phyloP scores from a whole-genome alignment of 805 yeast genomes.

The Ogataea populi-albae region DNA sequence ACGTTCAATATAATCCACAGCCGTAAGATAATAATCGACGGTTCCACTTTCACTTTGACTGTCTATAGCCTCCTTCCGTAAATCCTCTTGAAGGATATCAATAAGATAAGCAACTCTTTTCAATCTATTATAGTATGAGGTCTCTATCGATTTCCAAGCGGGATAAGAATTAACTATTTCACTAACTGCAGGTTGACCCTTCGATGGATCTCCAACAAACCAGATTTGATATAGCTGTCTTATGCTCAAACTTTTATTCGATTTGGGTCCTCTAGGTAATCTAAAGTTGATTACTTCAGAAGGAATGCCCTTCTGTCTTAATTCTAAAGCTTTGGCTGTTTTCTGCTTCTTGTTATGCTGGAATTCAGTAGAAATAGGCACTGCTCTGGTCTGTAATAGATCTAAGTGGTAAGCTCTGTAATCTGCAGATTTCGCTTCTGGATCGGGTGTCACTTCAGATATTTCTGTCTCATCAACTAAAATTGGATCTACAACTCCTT shows the following conservation, averaged over 20 bases:
- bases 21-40: constrained; percentile 2
- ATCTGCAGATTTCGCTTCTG: no score
- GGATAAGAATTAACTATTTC: constrained; percentile 11
- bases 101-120: constrained; percentile 15
- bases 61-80: neutral
- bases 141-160: constrained; percentile 15
- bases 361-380: neutral
- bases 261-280: constrained; percentile 17
- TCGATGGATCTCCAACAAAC: constrained; percentile 11
- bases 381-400: neutral
- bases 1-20: constrained; percentile 10
- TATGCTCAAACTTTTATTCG: constrained; percentile 12
- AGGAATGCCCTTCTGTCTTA: constrained; percentile 16
- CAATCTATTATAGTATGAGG: constrained; percentile 15
- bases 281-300: constrained; percentile 7
- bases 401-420: no score
- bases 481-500: constrained; percentile 5
- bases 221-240: constrained; percentile 14
- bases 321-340: constrained; percentile 7
- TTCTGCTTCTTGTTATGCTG: constrained; percentile 1
- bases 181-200: constrained; percentile 10
- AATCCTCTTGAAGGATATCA: constrained; percentile 7
- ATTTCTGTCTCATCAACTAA: constrained; percentile 3
- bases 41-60: neutral
- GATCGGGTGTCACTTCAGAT: no score